Percentiles rank a stretch among this genome's conserved stretches.
Evolutionary conservation across 2,329 filamentous ascomycete genomes (phyloP).

Genomic region (Xylariales sp.): DNA sequence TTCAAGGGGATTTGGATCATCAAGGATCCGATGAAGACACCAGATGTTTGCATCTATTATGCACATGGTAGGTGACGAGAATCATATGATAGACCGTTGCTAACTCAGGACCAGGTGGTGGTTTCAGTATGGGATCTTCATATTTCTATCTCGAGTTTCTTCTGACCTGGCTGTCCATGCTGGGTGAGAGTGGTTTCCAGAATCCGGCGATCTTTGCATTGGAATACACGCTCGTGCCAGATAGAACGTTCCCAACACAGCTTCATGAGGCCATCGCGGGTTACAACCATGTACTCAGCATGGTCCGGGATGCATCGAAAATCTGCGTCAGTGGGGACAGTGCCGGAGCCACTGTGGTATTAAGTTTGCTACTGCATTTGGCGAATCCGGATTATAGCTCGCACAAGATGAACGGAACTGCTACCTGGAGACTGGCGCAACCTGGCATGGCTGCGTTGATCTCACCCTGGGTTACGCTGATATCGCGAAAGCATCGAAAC

Average conservation of each 20-base stretch:
- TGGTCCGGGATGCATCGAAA: slow-evolving; percentile 51
- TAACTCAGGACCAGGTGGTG: slow-evolving; percentile 53
- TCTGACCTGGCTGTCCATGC: slow-evolving; percentile 62
- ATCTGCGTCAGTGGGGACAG: slow-evolving; percentile 76
- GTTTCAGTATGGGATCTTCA: slow-evolving; percentile 76
- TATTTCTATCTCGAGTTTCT: slow-evolving; percentile 86
- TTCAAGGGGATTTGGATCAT: slow-evolving; percentile 68
- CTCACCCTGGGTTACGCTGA: slow-evolving; percentile 74
- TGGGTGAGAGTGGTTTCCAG: slow-evolving; percentile 59
- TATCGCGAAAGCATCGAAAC: slow-evolving; percentile 62
- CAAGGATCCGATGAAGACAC: slow-evolving; percentile 51
- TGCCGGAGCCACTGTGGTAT: slow-evolving; percentile 68
- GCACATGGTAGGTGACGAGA: slow-evolving; percentile 56
- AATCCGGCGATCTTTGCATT: slow-evolving; percentile 77
- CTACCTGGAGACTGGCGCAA: slow-evolving; percentile 27
- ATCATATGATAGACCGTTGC: background rate
- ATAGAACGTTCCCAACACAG: slow-evolving; percentile 68
- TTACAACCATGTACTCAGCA: slow-evolving; percentile 64
- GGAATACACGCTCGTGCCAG: slow-evolving; percentile 76
- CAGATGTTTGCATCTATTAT: slow-evolving; percentile 79
- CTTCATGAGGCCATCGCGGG: slow-evolving; percentile 64
- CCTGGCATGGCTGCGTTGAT: slow-evolving; percentile 64
- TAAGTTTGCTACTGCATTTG: slow-evolving; percentile 68
- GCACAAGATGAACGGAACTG: slow-evolving; percentile 24
- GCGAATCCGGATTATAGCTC: slow-evolving; percentile 36